phyloP scores from a whole-genome alignment of 495 filamentous ascomycete genomes.

The Usnea hakonensis region DNA sequence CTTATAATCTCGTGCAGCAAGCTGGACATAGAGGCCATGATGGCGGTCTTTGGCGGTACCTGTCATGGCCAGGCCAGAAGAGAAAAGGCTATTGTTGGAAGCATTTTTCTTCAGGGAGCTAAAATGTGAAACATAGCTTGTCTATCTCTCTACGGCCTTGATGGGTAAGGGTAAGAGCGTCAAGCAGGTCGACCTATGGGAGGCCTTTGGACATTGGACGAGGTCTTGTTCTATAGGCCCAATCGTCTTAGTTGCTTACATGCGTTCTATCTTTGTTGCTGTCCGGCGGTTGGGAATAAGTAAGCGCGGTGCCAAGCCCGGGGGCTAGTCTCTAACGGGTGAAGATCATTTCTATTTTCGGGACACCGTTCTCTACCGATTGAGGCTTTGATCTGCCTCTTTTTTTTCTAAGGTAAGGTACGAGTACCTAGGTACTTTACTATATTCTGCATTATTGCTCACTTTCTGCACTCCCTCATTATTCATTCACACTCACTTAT shows the following conservation, averaged over 20 bases:
- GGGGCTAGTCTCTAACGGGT: neutral
- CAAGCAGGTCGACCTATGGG: conserved; percentile 5
- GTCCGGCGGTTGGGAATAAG: conserved; percentile 2
- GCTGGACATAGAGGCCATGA: conserved; percentile 3
- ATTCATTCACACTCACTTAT: no score
- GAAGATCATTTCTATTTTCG: conserved; percentile 13
- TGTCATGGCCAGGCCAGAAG: conserved; percentile 14
- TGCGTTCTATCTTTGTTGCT: conserved; percentile 9
- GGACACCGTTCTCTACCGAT: neutral
- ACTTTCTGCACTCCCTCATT: no score
- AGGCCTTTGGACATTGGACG: no score
- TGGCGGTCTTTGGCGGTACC: conserved; percentile 10
- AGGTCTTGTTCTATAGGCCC: conserved; percentile 11
- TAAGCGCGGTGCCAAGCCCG: conserved; percentile 12
- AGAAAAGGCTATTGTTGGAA: conserved; percentile 2
- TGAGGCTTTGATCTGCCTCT: conserved; percentile 9
- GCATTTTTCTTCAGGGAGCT: neutral
- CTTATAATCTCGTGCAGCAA: conserved; percentile 16
- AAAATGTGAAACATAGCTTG: conserved; percentile 16
- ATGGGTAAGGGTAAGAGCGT: neutral
- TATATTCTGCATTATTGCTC: no score
- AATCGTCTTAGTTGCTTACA: conserved; percentile 10
- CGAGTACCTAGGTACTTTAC: no score
- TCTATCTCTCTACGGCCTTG: neutral
- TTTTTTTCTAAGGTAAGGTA: no score